Conservation (phyloP, 768 basidiomycete species). For the Lactarius indigo region DNA sequence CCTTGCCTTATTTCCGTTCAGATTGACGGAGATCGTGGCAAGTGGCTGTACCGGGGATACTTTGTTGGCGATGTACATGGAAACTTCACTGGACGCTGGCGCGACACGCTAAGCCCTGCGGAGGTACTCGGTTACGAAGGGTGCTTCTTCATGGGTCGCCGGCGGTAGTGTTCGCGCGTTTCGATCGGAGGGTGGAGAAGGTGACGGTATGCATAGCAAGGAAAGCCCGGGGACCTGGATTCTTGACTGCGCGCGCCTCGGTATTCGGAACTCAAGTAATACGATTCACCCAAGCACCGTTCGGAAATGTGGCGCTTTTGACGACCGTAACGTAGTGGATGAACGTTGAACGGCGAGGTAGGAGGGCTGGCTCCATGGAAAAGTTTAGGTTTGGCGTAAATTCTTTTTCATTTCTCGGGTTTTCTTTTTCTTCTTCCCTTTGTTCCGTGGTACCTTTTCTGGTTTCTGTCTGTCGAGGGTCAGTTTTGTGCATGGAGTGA, state of each 20-base stretch:
- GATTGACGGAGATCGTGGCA: conserved; percentile 71
- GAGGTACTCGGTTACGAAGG: conserved; percentile 77
- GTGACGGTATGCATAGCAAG: not conserved
- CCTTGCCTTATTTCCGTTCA: conserved; percentile 31
- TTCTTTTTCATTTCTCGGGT: not conserved
- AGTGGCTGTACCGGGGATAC: conserved; percentile 85
- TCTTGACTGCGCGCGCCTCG: not conserved
- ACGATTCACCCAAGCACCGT: not conserved
- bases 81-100: conserved; percentile 79
- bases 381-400: not conserved
- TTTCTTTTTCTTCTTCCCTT: not conserved
- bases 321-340: not conserved
- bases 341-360: not conserved
- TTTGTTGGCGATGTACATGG: conserved; percentile 67
- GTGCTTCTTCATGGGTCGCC: conserved; percentile 71
- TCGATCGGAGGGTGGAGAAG: conserved; percentile 5
- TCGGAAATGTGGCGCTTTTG: conserved; percentile 10
- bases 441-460: not conserved
- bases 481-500: not conserved
- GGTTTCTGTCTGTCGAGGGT: not conserved
- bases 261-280: not conserved
- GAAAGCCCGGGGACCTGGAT: conserved; percentile 6
- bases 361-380: not conserved
- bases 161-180: conserved; percentile 38
- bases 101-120: conserved; percentile 71